A percentile compares a stretch with the other conserved stretches of the same genome.
These are phyloP conservation scores for Isatis lusitanica DNA, from an alignment of 441 rosid genomes.

Conservation along the genomic window DNA sequence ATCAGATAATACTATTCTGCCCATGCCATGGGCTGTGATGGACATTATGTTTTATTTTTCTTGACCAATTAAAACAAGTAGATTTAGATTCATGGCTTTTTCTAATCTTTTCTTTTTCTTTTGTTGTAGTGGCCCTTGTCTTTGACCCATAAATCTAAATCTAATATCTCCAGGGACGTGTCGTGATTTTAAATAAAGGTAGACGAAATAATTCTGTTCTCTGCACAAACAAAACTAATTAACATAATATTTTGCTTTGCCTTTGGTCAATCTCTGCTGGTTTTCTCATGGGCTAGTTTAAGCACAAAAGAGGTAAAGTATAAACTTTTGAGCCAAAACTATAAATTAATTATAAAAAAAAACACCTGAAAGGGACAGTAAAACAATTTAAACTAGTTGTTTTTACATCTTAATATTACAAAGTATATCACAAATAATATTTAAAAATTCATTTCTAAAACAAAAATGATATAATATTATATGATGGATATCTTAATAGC, in stretches of 20 bases:
- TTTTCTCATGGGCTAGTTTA: neutral
- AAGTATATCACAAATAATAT: neutral
- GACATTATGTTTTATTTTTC: neutral
- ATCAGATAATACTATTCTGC: neutral
- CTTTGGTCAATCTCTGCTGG: neutral
- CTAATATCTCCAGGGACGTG: slow-evolving; percentile 3
- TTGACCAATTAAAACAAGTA: neutral
- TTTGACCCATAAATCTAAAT: neutral
- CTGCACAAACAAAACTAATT: neutral
- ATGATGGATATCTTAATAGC: too few species aligned
- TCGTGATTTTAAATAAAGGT: neutral
- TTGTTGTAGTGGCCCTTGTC: neutral
- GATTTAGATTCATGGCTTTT: neutral
- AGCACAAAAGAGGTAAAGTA: neutral
- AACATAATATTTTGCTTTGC: neutral
- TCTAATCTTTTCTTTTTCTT: neutral
- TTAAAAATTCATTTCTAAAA: too few species aligned
- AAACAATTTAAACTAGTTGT: neutral
- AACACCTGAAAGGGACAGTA: neutral
- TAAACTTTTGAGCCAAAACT: neutral
- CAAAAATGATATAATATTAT: too few species aligned
- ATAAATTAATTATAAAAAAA: neutral
- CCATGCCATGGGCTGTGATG: slow-evolving; percentile 6
- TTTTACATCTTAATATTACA: neutral
- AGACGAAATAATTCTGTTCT: neutral